Percentiles rank a stretch among this genome's conserved stretches.
Conservation (phyloP, 225 moss, liverwort and hornwort species). For the Lunularia cruciata region DNA sequence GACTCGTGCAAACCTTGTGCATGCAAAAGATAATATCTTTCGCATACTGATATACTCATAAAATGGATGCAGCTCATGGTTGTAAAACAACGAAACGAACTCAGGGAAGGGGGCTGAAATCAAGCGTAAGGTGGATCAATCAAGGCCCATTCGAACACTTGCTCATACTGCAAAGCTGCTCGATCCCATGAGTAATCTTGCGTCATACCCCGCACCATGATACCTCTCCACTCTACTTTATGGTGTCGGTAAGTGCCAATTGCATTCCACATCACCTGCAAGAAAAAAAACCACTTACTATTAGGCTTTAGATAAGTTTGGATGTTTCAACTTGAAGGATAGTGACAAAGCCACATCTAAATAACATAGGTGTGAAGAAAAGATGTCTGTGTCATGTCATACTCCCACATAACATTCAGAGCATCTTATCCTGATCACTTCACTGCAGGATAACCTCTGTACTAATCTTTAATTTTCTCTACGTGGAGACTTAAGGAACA, state of each 20-base stretch:
- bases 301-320: not conserved
- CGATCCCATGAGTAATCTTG: slow-evolving; percentile 92
- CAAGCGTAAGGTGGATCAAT: slow-evolving; percentile 88
- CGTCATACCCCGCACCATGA: slow-evolving; percentile 77
- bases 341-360: too few relatives aligned
- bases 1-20: not conserved
- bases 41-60: not conserved
- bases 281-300: not conserved
- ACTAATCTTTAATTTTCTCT: too few relatives aligned
- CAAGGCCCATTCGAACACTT: slow-evolving; percentile 97
- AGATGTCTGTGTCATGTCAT: too few relatives aligned
- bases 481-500: too few relatives aligned
- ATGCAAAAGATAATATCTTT: not conserved
- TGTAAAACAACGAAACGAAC: too few relatives aligned
- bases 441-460: too few relatives aligned
- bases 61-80: not conserved
- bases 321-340: too few relatives aligned
- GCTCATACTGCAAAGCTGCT: slow-evolving; percentile 95
- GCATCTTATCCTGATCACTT: too few relatives aligned
- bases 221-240: slow-evolving; percentile 57
- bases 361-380: too few relatives aligned
- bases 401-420: too few relatives aligned
- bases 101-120: slow-evolving; percentile 1
- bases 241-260: slow-evolving; percentile 69
- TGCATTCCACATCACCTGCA: slow-evolving; percentile 69